Evolutionary conservation across 371 early-diverging fungal species (phyloP).

Genomic region (Saksenaea oblongispora): DNA sequence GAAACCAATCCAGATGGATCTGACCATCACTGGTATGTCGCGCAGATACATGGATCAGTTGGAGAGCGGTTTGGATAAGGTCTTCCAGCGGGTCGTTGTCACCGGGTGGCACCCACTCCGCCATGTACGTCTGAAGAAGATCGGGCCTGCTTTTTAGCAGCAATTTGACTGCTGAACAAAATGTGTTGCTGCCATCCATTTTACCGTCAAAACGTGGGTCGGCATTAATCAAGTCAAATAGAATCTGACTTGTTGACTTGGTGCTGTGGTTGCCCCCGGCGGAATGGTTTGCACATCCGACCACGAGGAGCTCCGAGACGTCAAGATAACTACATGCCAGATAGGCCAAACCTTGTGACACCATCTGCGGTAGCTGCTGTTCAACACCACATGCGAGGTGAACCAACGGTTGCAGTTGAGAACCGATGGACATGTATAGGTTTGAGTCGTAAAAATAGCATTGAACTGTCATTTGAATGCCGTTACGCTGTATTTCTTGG

Average conservation of each 20-base stretch:
- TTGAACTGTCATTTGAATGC: constrained; percentile 25
- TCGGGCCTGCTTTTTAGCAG: constrained; percentile 33
- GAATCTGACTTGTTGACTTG: constrained; percentile 9
- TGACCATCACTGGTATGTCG: constrained; percentile 5
- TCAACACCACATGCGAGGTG: constrained; percentile 47
- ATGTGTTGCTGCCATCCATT: constrained; percentile 33
- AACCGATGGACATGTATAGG: constrained; percentile 29
- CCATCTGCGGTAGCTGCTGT: constrained; percentile 26
- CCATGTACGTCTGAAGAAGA: constrained; percentile 33
- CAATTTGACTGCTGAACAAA: constrained; percentile 28
- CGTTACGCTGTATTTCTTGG: constrained; percentile 18
- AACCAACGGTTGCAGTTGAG: constrained; percentile 42
- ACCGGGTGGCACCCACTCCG: constrained; percentile 14
- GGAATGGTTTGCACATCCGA: not conserved
- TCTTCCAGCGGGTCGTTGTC: constrained; percentile 11
- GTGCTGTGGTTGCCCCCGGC: not conserved
- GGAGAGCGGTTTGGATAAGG: constrained; percentile 16
- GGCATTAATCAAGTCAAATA: constrained; percentile 31
- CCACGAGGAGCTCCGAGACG: not conserved
- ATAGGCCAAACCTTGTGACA: constrained; percentile 41
- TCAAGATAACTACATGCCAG: constrained; percentile 29
- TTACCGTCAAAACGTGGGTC: constrained; percentile 41
- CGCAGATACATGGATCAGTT: constrained; percentile 11
- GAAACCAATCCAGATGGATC: constrained; percentile 32
- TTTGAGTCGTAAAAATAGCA: constrained; percentile 13